Evolutionary conservation across 768 basidiomycete genomes (phyloP).

Genomic region (Artomyces pyxidatus): DNA sequence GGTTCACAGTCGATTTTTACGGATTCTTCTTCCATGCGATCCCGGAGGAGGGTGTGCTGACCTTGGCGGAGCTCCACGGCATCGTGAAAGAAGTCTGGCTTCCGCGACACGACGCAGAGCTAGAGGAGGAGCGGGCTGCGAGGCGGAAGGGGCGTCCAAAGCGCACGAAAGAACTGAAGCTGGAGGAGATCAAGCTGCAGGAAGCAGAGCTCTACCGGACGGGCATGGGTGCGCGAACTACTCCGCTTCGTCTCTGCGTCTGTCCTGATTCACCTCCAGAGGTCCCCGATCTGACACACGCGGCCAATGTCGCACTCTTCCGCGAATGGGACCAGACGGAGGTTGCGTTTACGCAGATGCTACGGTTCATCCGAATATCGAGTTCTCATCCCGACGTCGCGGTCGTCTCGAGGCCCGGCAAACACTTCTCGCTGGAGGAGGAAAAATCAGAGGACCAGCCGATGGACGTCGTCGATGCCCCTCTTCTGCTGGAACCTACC

Average conservation of each 20-base stretch:
- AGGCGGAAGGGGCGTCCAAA: constrained; percentile 74
- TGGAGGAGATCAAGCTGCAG: constrained; percentile 63
- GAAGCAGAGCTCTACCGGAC: constrained; percentile 72
- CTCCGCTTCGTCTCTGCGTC: no score
- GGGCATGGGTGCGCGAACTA: constrained; percentile 55
- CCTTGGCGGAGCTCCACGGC: constrained; percentile 57
- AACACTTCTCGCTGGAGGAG: constrained; percentile 33
- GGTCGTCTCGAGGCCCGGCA: constrained; percentile 54
- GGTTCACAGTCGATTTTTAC: constrained; percentile 55
- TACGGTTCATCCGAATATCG: constrained; percentile 72
- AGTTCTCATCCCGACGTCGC: constrained; percentile 39
- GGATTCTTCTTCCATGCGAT: constrained; percentile 71
- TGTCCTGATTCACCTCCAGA: no score
- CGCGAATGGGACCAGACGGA: constrained; percentile 75
- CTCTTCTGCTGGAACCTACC: constrained; percentile 22
- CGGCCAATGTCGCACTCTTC: constrained; percentile 61
- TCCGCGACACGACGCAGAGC: constrained; percentile 56
- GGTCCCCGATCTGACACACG: constrained; percentile 71
- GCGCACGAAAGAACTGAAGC: constrained; percentile 51
- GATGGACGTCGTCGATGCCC: constrained; percentile 24
- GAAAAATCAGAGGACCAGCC: constrained; percentile 16
- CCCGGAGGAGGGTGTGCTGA: constrained; percentile 47
- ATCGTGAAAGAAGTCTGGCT: constrained; percentile 66
- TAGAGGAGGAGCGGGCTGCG: constrained; percentile 50
- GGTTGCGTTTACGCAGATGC: constrained; percentile 55